Conservation (phyloP, 1,284 basidiomycete species). For the Laetiporus sulphureus region DNA sequence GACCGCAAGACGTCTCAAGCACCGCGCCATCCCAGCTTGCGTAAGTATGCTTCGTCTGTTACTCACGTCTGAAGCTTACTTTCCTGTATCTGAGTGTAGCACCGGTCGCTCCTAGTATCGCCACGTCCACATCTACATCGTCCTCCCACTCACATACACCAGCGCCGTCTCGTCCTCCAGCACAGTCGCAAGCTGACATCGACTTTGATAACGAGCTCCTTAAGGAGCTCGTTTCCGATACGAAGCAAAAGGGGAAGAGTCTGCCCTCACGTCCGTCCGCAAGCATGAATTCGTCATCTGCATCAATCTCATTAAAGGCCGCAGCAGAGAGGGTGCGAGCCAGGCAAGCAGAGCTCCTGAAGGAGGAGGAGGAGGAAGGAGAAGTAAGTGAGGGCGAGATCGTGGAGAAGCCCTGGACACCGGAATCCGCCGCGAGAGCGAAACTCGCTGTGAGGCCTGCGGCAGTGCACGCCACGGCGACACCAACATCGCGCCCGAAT, state of each 20-base stretch:
- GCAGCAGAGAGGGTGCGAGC: background rate
- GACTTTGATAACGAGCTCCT: constrained; percentile 27
- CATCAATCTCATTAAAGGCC: background rate
- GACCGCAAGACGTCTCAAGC: constrained; percentile 36
- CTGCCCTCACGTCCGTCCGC: constrained; percentile 1
- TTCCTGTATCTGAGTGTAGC: constrained; percentile 11
- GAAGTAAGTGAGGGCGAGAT: constrained; percentile 29
- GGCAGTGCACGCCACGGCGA: no score
- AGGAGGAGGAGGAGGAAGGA: constrained; percentile 27
- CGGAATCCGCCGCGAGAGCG: background rate
- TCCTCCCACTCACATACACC: constrained; percentile 10
- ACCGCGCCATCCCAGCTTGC: constrained; percentile 34
- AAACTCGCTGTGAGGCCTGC: background rate
- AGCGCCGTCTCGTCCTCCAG: background rate
- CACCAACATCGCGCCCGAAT: no score
- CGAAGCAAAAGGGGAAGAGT: no score
- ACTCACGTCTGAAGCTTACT: no score
- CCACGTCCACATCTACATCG: constrained; percentile 16
- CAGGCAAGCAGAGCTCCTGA: background rate
- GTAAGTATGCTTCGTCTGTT: constrained; percentile 28
- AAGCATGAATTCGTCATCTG: no score
- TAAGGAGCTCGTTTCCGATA: no score
- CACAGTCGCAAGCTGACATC: background rate
- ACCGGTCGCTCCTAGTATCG: constrained; percentile 12
- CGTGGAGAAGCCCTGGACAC: constrained; percentile 7